These are phyloP conservation scores for Phaffomyces antillensis DNA, from an alignment of 805 yeast species.

Conservation along the genomic window DNA sequence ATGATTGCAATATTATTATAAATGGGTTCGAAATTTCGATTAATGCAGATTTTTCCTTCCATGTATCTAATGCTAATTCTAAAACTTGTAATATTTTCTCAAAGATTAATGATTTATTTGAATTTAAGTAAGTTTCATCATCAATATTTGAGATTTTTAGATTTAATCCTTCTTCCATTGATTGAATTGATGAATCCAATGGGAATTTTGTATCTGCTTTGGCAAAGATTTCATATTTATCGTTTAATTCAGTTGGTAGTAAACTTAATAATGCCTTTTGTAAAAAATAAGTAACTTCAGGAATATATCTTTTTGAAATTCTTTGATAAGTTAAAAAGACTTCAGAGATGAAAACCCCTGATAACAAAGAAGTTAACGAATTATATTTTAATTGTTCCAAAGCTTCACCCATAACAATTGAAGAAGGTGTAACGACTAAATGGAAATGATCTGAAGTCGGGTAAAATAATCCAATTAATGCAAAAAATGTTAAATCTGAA, in stretches of 20 bases:
- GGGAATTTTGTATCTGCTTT: conserved; percentile 18
- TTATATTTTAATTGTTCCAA: conserved; percentile 45
- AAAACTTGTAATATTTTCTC: conserved; percentile 25
- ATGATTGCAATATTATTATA: conserved; percentile 33
- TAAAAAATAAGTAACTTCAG: conserved; percentile 63
- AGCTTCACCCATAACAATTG: conserved; percentile 64
- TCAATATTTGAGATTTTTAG: conserved; percentile 19
- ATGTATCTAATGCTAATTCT: conserved; percentile 32
- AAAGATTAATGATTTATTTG: conserved; percentile 18
- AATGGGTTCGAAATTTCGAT: conserved; percentile 51
- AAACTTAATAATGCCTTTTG: conserved; percentile 43
- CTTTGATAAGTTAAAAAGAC: conserved; percentile 67
- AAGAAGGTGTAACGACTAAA: conserved; percentile 78
- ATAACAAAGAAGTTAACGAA: conserved; percentile 37
- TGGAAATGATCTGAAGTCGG: conserved; percentile 97
- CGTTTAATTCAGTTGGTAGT: conserved; percentile 28
- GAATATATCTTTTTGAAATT: conserved; percentile 70
- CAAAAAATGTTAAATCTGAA: conserved; percentile 61
- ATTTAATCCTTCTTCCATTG: conserved; percentile 1
- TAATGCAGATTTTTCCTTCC: conserved; percentile 60
- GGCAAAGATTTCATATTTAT: conserved; percentile 5
- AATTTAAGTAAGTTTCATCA: conserved; percentile 23
- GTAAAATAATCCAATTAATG: conserved; percentile 67
- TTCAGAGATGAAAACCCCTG: conserved; percentile 63
- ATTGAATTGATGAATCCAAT: conserved; percentile 11